A percentile compares a stretch with the other conserved stretches of the same genome.
phyloP scores from a whole-genome alignment of 2,329 filamentous ascomycete genomes.

The Botrytis paeoniae region DNA sequence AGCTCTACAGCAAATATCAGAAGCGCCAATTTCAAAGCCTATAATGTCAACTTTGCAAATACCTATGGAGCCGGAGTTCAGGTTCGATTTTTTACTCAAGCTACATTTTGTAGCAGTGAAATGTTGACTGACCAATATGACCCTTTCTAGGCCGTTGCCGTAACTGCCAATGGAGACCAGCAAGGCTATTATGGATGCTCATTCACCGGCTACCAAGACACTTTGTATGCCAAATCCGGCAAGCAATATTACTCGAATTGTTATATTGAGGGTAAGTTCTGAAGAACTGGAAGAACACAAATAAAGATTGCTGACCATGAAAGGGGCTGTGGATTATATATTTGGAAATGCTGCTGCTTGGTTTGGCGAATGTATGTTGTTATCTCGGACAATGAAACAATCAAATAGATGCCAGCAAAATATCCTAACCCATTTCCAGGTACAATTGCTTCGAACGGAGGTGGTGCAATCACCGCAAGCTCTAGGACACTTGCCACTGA shows the following conservation, averaged over 20 bases:
- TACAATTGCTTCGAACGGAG: slow-evolving; percentile 12
- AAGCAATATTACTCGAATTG: slow-evolving; percentile 53
- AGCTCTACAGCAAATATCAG: background rate
- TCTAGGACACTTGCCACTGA: background rate
- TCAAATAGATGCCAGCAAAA: background rate
- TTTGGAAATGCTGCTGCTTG: slow-evolving; percentile 11
- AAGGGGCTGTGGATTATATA: slow-evolving; percentile 17
- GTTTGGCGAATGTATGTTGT: slow-evolving; percentile 16
- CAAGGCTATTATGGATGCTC: slow-evolving; percentile 52
- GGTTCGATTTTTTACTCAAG: background rate
- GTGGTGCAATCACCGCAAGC: slow-evolving; percentile 10
- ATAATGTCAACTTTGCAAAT: slow-evolving; percentile 9
- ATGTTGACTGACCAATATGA: background rate
- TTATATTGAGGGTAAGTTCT: slow-evolving; percentile 48
- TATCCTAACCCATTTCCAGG: background rate
- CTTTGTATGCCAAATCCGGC: slow-evolving; percentile 48
- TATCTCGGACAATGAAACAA: background rate
- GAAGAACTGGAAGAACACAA: background rate
- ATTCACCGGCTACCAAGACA: slow-evolving; percentile 55
- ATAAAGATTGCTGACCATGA: background rate
- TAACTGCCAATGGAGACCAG: slow-evolving; percentile 50
- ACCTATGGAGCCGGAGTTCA: slow-evolving; percentile 14
- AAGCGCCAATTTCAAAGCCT: slow-evolving; percentile 10
- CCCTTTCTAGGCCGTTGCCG: slow-evolving; percentile 46
- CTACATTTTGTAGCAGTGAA: background rate